phyloP scores from a whole-genome alignment of 2,329 filamentous ascomycete genomes.

The Phaeosphaeriaceae sp. region DNA sequence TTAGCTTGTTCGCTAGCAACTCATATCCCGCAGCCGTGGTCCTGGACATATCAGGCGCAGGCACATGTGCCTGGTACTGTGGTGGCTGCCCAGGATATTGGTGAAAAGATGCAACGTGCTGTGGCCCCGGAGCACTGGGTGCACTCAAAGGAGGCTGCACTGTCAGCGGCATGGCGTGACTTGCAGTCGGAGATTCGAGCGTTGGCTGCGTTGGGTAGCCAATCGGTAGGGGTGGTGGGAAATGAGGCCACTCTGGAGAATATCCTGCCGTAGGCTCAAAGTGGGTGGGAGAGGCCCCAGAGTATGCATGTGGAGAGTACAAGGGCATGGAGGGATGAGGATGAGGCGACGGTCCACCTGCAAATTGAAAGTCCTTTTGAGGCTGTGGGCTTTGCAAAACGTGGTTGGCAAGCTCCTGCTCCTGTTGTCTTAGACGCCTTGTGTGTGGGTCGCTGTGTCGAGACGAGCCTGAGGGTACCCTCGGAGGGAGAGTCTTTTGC shows the following conservation, averaged over 20 bases:
- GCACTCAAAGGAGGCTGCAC: conserved; percentile 29
- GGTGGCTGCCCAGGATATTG: conserved; percentile 33
- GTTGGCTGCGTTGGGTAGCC: conserved; percentile 27
- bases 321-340: conserved; percentile 33
- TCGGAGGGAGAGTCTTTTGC: conserved; percentile 26
- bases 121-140: conserved; percentile 18
- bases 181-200: conserved; percentile 25
- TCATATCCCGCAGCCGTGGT: conserved; percentile 48
- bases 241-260: conserved; percentile 32
- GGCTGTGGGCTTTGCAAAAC: conserved; percentile 46
- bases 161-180: conserved; percentile 30
- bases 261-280: conserved; percentile 26
- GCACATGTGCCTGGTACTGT: conserved; percentile 32
- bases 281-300: conserved; percentile 32
- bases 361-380: conserved; percentile 39
- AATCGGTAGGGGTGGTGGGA: conserved; percentile 33
- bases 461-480: conserved; percentile 29
- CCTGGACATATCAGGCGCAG: conserved; percentile 29
- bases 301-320: conserved; percentile 35
- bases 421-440: conserved; percentile 38
- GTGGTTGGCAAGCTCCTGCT: conserved; percentile 43
- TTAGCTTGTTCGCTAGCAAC: conserved; percentile 46
- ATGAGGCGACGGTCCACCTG: conserved; percentile 31
- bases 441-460: conserved; percentile 33
- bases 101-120: conserved; percentile 24